Conservation (phyloP, 495 filamentous ascomycete species). For the Staphylotrichum longicolle region DNA sequence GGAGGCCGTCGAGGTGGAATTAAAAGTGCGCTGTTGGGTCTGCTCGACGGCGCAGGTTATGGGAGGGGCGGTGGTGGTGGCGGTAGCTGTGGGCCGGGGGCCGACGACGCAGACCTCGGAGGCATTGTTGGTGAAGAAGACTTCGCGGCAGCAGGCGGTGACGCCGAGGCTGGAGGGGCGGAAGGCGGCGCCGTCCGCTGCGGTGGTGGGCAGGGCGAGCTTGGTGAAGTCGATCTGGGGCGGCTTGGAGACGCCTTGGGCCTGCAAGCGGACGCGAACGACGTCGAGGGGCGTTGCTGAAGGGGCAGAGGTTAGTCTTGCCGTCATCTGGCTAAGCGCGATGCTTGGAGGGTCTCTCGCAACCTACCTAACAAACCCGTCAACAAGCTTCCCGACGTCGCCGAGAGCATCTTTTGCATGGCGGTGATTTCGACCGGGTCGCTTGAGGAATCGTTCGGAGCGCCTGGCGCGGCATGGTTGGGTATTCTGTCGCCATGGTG, state of each 20-base stretch:
- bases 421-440: conserved; percentile 64
- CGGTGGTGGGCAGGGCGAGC: conserved; percentile 29
- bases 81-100: neutral
- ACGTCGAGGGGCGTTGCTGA: conserved; percentile 95
- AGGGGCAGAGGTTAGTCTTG: conserved; percentile 24
- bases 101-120: conserved; percentile 72
- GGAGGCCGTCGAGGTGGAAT: conserved; percentile 88
- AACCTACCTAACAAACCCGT: conserved; percentile 82
- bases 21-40: conserved; percentile 75
- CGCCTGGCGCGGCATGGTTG: conserved; percentile 10
- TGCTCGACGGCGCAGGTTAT: conserved; percentile 86
- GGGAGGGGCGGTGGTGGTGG: conserved; percentile 26
- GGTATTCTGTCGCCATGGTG: conserved; percentile 24
- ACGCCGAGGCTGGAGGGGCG: conserved; percentile 80
- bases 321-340: neutral
- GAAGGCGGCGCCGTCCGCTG: conserved; percentile 54
- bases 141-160: conserved; percentile 92
- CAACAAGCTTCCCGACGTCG: conserved; percentile 82
- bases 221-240: conserved; percentile 40
- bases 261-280: conserved; percentile 90
- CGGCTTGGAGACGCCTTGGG: conserved; percentile 58
- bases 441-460: conserved; percentile 33
- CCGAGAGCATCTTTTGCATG: conserved; percentile 89
- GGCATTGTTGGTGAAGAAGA: conserved; percentile 92
- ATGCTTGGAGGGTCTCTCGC: neutral